Evolutionary conservation across 768 basidiomycete species (phyloP).

Genomic region (Mycena galericulata): DNA sequence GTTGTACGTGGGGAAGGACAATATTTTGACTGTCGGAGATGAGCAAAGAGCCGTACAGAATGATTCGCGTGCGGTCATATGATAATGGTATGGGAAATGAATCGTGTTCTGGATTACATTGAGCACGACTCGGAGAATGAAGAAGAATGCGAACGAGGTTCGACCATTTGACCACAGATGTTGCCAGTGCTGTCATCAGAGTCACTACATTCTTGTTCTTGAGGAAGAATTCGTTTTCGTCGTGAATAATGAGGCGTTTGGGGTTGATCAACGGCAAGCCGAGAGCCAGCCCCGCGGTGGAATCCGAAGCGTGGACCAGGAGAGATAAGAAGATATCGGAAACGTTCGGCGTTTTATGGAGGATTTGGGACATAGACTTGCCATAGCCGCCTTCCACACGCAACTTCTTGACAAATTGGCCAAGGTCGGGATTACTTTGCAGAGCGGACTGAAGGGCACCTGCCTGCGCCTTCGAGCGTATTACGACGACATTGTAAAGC

Average conservation of each 20-base stretch:
- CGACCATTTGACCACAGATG: neutral
- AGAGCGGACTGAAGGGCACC: neutral
- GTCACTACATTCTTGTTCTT: neutral
- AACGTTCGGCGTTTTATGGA: neutral
- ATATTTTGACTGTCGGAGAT: neutral
- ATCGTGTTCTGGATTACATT: neutral
- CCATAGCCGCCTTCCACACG: slow-evolving; percentile 11
- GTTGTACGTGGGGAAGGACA: neutral
- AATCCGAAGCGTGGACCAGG: neutral
- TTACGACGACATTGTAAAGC: neutral
- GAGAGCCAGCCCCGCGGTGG: neutral
- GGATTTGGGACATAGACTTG: neutral
- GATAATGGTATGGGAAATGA: neutral
- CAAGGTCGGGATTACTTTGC: neutral
- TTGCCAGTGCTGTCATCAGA: neutral
- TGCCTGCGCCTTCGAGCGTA: slow-evolving; percentile 7
- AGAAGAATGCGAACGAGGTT: neutral
- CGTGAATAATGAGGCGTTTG: slow-evolving; percentile 4
- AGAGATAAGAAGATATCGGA: neutral
- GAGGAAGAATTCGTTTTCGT: neutral
- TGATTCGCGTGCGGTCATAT: neutral
- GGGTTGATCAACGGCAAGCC: slow-evolving; percentile 9
- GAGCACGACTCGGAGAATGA: neutral
- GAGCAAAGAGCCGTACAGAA: neutral
- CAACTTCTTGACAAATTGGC: slow-evolving; percentile 10